These are phyloP conservation scores for Zymoseptoria tritici DNA, from an alignment of 2,329 filamentous ascomycete genomes.

Conservation along the genomic window DNA sequence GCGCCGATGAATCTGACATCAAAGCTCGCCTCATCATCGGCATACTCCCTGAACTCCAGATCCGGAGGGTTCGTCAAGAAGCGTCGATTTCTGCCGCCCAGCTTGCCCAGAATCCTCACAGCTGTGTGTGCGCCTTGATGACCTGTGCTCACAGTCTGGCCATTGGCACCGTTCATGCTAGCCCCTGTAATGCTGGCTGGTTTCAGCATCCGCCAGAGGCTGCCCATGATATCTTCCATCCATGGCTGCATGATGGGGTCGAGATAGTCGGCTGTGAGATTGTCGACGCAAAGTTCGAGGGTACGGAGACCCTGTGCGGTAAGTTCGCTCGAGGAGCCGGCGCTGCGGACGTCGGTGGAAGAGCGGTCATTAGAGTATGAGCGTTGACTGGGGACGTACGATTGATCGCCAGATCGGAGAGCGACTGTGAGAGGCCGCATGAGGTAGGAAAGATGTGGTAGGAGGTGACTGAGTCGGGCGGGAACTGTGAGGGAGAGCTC, in stretches of 20 bases:
- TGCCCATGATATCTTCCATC: conserved; percentile 97
- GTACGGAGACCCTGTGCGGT: conserved; percentile 91
- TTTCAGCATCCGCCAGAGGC: conserved; percentile 88
- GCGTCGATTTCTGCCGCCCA: conserved; percentile 90
- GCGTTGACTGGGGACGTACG: conserved; percentile 37
- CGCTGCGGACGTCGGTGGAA: conserved; percentile 15
- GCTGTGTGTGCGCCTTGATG: conserved; percentile 98
- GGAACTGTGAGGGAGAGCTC: conserved; percentile 95
- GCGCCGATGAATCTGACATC: conserved; percentile 85
- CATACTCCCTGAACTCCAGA: conserved; percentile 74
- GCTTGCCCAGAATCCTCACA: conserved; percentile 92
- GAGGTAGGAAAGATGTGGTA: conserved; percentile 90
- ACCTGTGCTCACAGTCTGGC: conserved; percentile 19
- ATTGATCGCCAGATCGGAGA: conserved; percentile 60
- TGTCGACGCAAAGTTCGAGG: conserved; percentile 93
- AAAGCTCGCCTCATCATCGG: conserved; percentile 81
- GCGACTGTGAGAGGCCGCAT: conserved; percentile 98
- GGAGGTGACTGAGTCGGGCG: conserved; percentile 82
- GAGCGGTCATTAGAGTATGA: conserved; percentile 17
- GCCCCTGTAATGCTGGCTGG: conserved; percentile 74
- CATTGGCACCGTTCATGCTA: conserved; percentile 8
- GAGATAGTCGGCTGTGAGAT: conserved; percentile 92
- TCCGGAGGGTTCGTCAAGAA: conserved; percentile 85
- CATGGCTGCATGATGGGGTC: conserved; percentile 99
- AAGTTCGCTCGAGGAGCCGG: conserved; percentile 51